phyloP scores from a whole-genome alignment of 2,329 filamentous ascomycete species.

The Trichoderma sp. region DNA sequence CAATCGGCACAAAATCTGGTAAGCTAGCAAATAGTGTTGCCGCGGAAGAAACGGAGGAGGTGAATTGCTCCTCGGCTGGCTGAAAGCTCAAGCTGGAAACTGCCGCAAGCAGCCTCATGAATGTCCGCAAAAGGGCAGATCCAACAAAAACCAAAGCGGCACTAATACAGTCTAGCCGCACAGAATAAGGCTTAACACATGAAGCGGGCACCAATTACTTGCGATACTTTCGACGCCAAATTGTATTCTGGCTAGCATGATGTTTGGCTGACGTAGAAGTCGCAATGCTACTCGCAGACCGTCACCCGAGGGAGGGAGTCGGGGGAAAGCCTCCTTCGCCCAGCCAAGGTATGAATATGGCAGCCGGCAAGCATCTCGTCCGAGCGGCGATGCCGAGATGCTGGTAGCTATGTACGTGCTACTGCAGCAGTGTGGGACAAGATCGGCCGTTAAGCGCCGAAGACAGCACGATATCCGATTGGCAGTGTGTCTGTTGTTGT shows the following conservation, averaged over 20 bases:
- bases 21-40: neutral
- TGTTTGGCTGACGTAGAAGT: constrained; percentile 12
- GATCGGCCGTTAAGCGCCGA: neutral
- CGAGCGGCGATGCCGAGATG: neutral
- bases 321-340: neutral
- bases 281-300: neutral
- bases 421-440: neutral
- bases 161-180: neutral
- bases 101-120: neutral
- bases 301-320: neutral
- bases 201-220: constrained; percentile 15
- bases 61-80: neutral
- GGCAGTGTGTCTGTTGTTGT: neutral
- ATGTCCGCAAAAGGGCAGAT: neutral
- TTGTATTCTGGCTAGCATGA: neutral
- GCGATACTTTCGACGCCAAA: neutral
- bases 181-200: neutral
- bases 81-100: neutral
- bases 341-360: neutral
- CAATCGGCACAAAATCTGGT: neutral
- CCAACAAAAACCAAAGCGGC: neutral
- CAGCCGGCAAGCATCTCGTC: neutral
- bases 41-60: constrained; percentile 1
- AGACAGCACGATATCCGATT: neutral
- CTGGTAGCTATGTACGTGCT: neutral